Evolutionary conservation across 148 eudicot species (phyloP), one percentile per base, ranked within the genome.

Genomic region (Camellia japonica): DNA sequence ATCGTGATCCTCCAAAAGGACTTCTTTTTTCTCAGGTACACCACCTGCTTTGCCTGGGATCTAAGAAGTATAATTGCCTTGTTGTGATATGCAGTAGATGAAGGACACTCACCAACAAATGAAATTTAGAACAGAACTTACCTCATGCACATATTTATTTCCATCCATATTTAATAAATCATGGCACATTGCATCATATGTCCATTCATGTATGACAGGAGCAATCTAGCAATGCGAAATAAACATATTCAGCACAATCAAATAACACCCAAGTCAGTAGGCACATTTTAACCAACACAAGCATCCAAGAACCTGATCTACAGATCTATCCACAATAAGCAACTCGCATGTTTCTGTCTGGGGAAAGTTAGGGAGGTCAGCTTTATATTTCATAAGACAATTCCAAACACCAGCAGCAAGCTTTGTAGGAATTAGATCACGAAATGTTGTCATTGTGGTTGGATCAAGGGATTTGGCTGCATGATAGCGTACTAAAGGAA

Each of bases 191-290:
- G 99, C 97, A 83, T 92, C 99, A 86, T 95, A 93, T 64, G 99
- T 95, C 99, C 99, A 95, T 84, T 95, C 99, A 83, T 95, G 99
- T 82, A 95, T 95, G 47, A 95, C 82, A 73, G 99, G 99, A 81
- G 99, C 95, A 86, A 95, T 92, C 99, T 95, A 80, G 78, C 13
- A 61, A 64, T n/a, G 30, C 51, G 43, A 85, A 74, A 49, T 61
- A 83, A 76, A 67, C 46, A 73, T 63, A 79, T 60, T 76, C 71
- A 82, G 56, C 71, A 4, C 30, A 51, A 75, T 49, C 51, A 71
- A 44, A 68, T 18, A 6, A 77, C 30, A 66, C 38, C 38, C 9
- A 0, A 49, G 52, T 49, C 0, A 3, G 52, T 49, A 49, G 7
- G 52, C 52, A 47, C 23, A 10, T 78, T 66, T 82, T 63, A 64